Conservation (phyloP, 2,329 filamentous ascomycete species). For the Monosporascus sp. region DNA sequence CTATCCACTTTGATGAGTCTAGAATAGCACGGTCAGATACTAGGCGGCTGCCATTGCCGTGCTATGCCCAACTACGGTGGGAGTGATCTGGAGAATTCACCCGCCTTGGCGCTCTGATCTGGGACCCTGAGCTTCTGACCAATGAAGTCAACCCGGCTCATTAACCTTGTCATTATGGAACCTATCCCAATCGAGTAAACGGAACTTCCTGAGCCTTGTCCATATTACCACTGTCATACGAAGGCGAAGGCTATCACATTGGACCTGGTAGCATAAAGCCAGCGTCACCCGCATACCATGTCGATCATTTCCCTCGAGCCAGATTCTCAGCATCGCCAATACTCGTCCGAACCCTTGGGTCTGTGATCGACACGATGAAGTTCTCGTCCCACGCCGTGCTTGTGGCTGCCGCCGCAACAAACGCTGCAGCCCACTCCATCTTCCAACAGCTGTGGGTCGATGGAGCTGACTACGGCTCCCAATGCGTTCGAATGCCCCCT, state of each 20-base stretch:
- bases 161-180: conserved; percentile 14
- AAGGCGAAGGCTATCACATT: not conserved
- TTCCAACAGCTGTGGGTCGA: conserved; percentile 51
- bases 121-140: conserved; percentile 11
- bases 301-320: conserved; percentile 9
- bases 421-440: conserved; percentile 43
- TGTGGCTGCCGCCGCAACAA: conserved; percentile 30
- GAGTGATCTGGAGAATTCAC: conserved; percentile 22
- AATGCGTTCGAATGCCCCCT: conserved; percentile 44
- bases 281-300: conserved; percentile 9
- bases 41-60: conserved; percentile 7
- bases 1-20: not conserved
- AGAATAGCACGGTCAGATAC: not conserved
- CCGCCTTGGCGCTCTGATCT: conserved; percentile 19
- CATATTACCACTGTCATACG: not conserved
- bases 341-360: not conserved
- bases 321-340: conserved; percentile 1
- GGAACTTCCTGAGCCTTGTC: conserved; percentile 13
- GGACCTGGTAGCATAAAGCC: conserved; percentile 13
- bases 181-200: conserved; percentile 15
- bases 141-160: conserved; percentile 17
- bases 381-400: conserved; percentile 26
- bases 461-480: conserved; percentile 36
- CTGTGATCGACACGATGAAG: conserved; percentile 30
- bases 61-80: conserved; percentile 11